Evolutionary conservation across 2,329 filamentous ascomycete genomes (phyloP).

Genomic region (Stagonosporopsis vannaccii): DNA sequence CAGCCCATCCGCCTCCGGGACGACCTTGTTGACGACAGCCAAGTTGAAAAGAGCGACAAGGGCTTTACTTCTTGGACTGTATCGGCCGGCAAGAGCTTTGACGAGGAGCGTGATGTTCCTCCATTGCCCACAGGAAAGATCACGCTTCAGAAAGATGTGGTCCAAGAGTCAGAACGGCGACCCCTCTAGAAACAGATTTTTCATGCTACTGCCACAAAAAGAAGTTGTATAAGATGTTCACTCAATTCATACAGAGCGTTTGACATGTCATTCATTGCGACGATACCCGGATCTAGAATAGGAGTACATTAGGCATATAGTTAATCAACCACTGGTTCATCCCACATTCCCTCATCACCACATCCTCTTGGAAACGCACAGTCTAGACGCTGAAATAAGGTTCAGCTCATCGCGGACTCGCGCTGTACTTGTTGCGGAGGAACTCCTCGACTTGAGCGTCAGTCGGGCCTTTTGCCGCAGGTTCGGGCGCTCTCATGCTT

Average conservation of each 20-base stretch:
- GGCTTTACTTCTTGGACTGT: slow-evolving; percentile 41
- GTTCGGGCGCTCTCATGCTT: background rate
- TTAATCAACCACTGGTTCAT: slow-evolving; percentile 1
- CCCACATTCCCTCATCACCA: background rate
- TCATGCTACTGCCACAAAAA: background rate
- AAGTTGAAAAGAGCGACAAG: slow-evolving; percentile 31
- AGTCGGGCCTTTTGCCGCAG: slow-evolving; percentile 16
- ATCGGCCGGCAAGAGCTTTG: slow-evolving; percentile 36
- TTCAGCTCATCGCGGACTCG: slow-evolving; percentile 10
- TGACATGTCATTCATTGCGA: slow-evolving; percentile 5
- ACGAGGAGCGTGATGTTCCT: slow-evolving; percentile 28
- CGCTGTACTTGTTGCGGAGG: slow-evolving; percentile 30
- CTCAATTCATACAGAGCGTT: background rate
- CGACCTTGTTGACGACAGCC: slow-evolving; percentile 28
- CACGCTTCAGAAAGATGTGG: slow-evolving; percentile 37
- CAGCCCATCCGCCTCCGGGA: slow-evolving; percentile 39
- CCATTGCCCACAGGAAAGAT: slow-evolving; percentile 26
- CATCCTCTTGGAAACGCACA: background rate
- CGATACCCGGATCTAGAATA: slow-evolving; percentile 14
- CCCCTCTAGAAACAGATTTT: slow-evolving; percentile 2
- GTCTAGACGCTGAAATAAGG: background rate
- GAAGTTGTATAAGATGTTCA: background rate
- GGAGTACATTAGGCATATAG: slow-evolving; percentile 8
- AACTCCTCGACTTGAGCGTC: slow-evolving; percentile 31
- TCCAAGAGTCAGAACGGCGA: slow-evolving; percentile 27